A percentile compares a stretch with the other conserved stretches of the same genome.
Conservation (phyloP, 192 early-diverging fungal genomes). For the Spinellus fusiger region DNA sequence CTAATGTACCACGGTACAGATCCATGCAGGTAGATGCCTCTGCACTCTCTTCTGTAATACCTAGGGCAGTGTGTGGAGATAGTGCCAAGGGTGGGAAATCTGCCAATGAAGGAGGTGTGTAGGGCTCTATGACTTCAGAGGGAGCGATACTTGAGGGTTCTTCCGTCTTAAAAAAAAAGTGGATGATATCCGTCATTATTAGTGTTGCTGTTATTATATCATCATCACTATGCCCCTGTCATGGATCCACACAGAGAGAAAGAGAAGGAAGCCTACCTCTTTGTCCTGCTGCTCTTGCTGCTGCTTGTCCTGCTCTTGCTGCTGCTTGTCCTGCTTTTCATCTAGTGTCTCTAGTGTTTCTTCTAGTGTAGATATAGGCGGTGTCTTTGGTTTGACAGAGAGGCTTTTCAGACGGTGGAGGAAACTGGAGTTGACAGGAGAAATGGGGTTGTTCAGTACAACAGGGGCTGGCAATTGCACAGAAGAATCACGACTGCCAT, state of each 20-base stretch:
- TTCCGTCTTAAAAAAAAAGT: no score
- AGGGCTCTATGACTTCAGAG: slow-evolving; percentile 14
- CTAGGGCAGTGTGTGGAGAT: slow-evolving; percentile 60
- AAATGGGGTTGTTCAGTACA: slow-evolving; percentile 17
- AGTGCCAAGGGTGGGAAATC: slow-evolving; percentile 62
- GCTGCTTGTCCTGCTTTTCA: neutral
- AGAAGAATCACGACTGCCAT: slow-evolving; percentile 11
- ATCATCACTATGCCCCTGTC: no score
- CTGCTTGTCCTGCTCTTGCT: neutral
- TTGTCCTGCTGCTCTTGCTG: neutral
- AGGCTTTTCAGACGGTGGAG: slow-evolving; percentile 45
- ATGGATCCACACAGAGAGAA: neutral
- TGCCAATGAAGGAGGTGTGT: slow-evolving; percentile 34
- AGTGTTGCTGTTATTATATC: no score
- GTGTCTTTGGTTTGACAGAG: slow-evolving; percentile 40
- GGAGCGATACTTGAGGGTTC: neutral
- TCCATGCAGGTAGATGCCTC: slow-evolving; percentile 69
- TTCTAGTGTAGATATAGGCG: slow-evolving; percentile 38
- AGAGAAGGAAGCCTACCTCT: neutral
- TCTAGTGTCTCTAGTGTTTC: slow-evolving; percentile 5
- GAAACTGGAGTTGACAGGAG: slow-evolving; percentile 23
- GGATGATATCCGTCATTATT: neutral
- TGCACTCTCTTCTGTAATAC: slow-evolving; percentile 70
- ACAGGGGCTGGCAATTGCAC: slow-evolving; percentile 36
- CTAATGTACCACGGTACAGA: slow-evolving; percentile 64